Evolutionary conservation across 441 rosid genomes (phyloP), one percentile per base, ranked within the genome.

Genomic region (Daphne laureola): DNA sequence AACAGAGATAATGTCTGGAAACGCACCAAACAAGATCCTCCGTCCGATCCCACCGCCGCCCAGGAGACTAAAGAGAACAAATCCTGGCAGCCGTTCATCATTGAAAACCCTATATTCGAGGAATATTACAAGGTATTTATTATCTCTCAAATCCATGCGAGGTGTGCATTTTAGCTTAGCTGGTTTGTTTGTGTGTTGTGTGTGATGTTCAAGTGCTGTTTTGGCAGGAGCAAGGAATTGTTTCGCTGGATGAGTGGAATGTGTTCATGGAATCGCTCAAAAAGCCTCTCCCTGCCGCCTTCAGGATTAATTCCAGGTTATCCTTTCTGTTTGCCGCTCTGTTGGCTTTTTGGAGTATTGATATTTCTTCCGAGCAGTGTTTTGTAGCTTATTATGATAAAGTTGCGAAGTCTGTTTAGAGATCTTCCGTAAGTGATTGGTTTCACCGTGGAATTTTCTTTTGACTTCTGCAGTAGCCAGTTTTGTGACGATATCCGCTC

Each of bases 61-160:
- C 36, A 31, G 4, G 36, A 31, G 36, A 54, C 27, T 59, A n/a
- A 71, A 12, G 70, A 57, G 15, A 73, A 64, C 43, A 66, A 59
- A 14, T 14, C 53, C 7, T 93, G 98, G 98, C 80, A 80, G 66
- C 96, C 97, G 14, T 85, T 85, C 38, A 58, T 84, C 57, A 84
- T 83, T 25, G 81, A 85, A 57, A 93, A 85, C 69, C 74, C 78
- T 25, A 77, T 81, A 53, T 92, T 92, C 64, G 96, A 84, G 43
- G 87, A 83, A 47, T 92, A 84, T 74, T 92, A 92, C 78, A 83
- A 89, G 85, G 96, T 86, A 18, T n/a, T n/a, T n/a, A n/a, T n/a
- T n/a, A n/a, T 15, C 2, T 54, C 3, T 21, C 13, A 43, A 0
- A 16, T 17, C 14, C n/a, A 12, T 23, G 8, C 17, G 27, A 21